These are phyloP conservation scores for Thozetella sp. DNA, from an alignment of 495 filamentous ascomycete species.

Conservation along the genomic window DNA sequence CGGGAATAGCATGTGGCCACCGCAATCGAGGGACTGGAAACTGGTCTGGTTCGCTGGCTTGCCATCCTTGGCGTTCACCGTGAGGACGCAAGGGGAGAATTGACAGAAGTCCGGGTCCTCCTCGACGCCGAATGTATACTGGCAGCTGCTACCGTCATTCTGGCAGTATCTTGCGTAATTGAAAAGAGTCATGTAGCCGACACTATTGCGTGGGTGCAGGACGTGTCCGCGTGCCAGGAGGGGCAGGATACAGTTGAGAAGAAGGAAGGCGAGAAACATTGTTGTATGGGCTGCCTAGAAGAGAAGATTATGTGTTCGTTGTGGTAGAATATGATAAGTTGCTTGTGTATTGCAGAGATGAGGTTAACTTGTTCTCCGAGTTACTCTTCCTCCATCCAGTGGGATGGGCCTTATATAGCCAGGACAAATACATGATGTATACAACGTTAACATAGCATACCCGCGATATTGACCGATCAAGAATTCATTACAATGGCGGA, in stretches of 20 bases:
- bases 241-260: no score
- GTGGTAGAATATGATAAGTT: no score
- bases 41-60: conserved; percentile 12
- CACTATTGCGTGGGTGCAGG: background rate
- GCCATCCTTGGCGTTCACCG: background rate
- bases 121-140: conserved; percentile 7
- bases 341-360: no score
- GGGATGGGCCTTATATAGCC: background rate
- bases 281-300: no score
- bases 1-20: background rate
- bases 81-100: conserved; percentile 13
- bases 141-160: conserved; percentile 5
- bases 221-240: background rate
- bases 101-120: background rate
- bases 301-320: no score
- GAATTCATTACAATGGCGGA: no score
- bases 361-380: no score
- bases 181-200: background rate
- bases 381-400: no score
- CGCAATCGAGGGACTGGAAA: conserved; percentile 12
- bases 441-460: no score
- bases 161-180: background rate
- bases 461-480: no score
- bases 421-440: no score
- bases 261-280: no score